Evolutionary conservation across 1,284 basidiomycete genomes (phyloP), one percentile per base, ranked within the genome.

Genomic region (Trichosporon coremiiforme): DNA sequence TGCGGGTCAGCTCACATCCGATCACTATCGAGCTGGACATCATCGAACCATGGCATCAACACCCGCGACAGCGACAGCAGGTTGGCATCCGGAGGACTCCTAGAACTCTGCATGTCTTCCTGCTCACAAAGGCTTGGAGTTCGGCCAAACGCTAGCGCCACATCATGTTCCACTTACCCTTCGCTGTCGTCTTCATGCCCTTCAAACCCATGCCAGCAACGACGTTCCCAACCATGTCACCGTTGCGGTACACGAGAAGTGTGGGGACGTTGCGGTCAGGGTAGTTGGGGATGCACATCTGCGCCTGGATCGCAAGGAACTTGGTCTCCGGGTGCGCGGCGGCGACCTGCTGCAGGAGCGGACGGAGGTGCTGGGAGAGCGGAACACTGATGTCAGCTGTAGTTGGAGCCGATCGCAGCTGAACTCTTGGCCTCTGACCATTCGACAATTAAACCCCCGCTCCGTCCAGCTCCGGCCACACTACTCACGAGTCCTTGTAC

Each of bases 281-380:
- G 66, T 98, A 91, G 83, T 98, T 92, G 29, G 93, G 90, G 76
- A 99, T 98, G 85, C 96, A 98, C 83, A 96, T 93, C 84, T 93
- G 89, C 35, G 95, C 95, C 1, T 96, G 89, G 76, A 99, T 98
- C 45, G 92, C 94, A 72, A 98, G 92, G 77, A 99, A 98, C 83
- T 98, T 98, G 9, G 95, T 93, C 31, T 90, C 89, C 2, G 95
- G 93, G 82, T 98, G 91, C 67, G 90, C 89, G 33, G 86, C 86
- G 0, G 96, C 94, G 2, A 98, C 86, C 0, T 86, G 87, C 17
- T 87, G 86, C 38, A 99, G 84, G 68, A 95, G 91, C 38, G 87
- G 85, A 63, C 88, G 88, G 9, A 95, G 85, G 63, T 90, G 89
- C 70, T 94, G 90, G 69, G 93, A 95, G 65, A 90, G 87, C 20